Evolutionary conservation across 2,329 filamentous ascomycete genomes (phyloP).

Genomic region (Fusarium sterilihyphosum): DNA sequence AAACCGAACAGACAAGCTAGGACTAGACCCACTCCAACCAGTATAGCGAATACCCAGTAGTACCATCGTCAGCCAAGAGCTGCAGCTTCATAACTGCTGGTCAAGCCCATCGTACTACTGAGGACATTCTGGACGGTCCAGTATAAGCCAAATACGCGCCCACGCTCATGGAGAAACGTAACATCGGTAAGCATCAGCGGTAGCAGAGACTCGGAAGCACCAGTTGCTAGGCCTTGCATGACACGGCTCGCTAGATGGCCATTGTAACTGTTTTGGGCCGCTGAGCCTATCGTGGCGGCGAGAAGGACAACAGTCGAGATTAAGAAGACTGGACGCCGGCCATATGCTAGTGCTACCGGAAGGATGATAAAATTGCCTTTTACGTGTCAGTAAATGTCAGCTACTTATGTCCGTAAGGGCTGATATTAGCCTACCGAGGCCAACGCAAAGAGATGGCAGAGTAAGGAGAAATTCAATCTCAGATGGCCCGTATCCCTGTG

Average conservation of each 20-base stretch:
- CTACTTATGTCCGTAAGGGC: accelerated
- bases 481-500: neutral
- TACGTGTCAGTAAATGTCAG: neutral
- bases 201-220: neutral
- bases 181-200: neutral
- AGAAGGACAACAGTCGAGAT: neutral
- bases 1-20: accelerated
- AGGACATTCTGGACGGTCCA: neutral
- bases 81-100: neutral
- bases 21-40: accelerated
- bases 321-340: neutral
- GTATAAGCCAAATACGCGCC: neutral
- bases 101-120: neutral
- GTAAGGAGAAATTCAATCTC: neutral
- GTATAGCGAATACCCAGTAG: neutral
- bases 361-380: neutral
- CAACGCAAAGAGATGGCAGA: neutral
- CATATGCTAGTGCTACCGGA: neutral
- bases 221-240: neutral
- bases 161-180: neutral
- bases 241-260: neutral
- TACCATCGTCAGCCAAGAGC: neutral
- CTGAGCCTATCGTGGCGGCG: neutral
- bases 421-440: neutral
- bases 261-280: neutral